Conservation (phyloP, 768 basidiomycete species). For the Russula vinacea region DNA sequence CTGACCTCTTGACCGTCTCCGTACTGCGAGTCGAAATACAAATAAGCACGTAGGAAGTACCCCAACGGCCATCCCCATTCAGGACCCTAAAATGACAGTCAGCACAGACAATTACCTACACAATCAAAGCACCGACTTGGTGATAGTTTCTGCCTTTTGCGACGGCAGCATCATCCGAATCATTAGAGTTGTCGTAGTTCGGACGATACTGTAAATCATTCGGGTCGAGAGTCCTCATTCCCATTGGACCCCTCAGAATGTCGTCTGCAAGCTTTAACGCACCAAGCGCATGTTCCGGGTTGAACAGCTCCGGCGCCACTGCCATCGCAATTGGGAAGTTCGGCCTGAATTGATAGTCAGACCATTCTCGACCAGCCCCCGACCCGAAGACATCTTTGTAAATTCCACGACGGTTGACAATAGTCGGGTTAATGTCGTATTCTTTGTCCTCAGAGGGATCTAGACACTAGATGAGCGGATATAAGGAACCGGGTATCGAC, state of each 20-base stretch:
- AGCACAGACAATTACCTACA: conserved; percentile 20
- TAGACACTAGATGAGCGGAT: conserved; percentile 32
- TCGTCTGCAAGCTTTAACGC: conserved; percentile 80
- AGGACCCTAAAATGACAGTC: conserved; percentile 57
- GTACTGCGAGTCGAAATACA: conserved; percentile 74
- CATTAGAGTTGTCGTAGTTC: conserved; percentile 90
- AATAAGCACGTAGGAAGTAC: conserved; percentile 91
- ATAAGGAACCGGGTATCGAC: conserved; percentile 28
- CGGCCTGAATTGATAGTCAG: conserved; percentile 91
- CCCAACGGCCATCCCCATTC: conserved; percentile 97
- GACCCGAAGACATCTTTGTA: conserved; percentile 99
- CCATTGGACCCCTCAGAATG: conserved; percentile 80
- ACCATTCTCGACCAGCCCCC: conserved; percentile 84
- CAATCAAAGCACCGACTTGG: conserved; percentile 50
- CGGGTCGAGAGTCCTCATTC: conserved; percentile 95
- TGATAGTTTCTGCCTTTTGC: conserved; percentile 97
- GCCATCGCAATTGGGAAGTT: conserved; percentile 97
- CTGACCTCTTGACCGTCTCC: conserved; percentile 65
- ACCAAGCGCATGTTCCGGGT: conserved; percentile 70
- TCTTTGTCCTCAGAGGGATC: conserved; percentile 68
- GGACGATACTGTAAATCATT: conserved; percentile 85
- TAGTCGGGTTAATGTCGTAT: conserved; percentile 62
- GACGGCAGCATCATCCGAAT: conserved; percentile 73
- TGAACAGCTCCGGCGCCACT: conserved; percentile 94
- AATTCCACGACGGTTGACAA: conserved; percentile 89